These are phyloP conservation scores for Helotiales sp. DNA, from an alignment of 2,329 filamentous ascomycete genomes.

Conservation along the genomic window DNA sequence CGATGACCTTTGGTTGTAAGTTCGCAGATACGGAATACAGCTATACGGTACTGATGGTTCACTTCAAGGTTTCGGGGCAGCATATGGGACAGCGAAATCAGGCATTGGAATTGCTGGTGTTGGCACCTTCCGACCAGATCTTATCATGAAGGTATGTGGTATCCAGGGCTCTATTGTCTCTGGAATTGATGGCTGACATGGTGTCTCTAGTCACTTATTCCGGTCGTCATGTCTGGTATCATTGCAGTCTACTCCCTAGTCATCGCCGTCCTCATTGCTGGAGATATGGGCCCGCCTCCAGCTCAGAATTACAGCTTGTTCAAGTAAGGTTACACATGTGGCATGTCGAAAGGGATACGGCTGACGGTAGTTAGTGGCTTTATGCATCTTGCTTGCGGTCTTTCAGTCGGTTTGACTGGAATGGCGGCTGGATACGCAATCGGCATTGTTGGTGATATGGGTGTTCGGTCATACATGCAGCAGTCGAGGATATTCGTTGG, in stretches of 20 bases:
- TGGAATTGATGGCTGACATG: slow-evolving; percentile 5
- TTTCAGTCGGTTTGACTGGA: slow-evolving; percentile 89
- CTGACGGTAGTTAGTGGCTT: slow-evolving; percentile 62
- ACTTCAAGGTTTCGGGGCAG: slow-evolving; percentile 59
- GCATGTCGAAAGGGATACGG: not conserved
- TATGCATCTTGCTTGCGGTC: slow-evolving; percentile 87
- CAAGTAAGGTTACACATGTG: slow-evolving; percentile 54
- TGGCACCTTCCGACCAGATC: slow-evolving; percentile 79
- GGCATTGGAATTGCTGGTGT: slow-evolving; percentile 86
- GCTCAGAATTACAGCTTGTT: slow-evolving; percentile 76
- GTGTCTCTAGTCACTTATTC: slow-evolving; percentile 68
- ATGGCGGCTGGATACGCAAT: slow-evolving; percentile 96
- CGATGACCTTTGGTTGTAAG: slow-evolving; percentile 85
- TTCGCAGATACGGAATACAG: slow-evolving; percentile 23
- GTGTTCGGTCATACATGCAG: slow-evolving; percentile 93
- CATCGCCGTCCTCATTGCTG: slow-evolving; percentile 92
- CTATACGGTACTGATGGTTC: slow-evolving; percentile 29
- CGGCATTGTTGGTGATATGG: slow-evolving; percentile 90
- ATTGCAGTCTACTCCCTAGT: slow-evolving; percentile 98
- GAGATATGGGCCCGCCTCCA: slow-evolving; percentile 76
- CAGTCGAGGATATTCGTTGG: slow-evolving; percentile 96
- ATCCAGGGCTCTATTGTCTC: not conserved
- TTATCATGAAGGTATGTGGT: slow-evolving; percentile 80
- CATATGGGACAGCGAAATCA: slow-evolving; percentile 85
- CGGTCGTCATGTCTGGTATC: slow-evolving; percentile 98